Evolutionary conservation across 2,329 filamentous ascomycete genomes (phyloP).

Genomic region (Paracoccidioides brasiliensis): DNA sequence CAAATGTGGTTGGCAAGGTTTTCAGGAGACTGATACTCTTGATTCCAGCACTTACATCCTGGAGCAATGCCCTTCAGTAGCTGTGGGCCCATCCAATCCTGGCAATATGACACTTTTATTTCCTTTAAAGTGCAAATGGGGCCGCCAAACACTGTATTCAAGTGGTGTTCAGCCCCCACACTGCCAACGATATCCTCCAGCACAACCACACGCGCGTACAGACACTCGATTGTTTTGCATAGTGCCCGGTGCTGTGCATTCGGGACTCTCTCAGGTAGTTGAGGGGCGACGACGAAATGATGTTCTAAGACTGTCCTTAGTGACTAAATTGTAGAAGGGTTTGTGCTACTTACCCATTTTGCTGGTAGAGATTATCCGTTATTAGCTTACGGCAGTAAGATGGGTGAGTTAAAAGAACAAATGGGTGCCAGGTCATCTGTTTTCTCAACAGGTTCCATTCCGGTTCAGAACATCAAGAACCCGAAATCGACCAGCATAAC

Average conservation of each 20-base stretch:
- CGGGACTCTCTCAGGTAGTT: background rate
- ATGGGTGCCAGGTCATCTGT: background rate
- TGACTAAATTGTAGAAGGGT: background rate
- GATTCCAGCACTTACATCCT: constrained; percentile 1
- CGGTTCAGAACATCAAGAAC: background rate
- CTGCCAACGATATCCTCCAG: constrained; percentile 3
- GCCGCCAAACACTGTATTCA: constrained; percentile 2
- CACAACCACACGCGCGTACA: background rate
- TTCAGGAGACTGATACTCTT: background rate
- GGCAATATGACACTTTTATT: constrained; percentile 3
- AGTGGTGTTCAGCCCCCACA: background rate
- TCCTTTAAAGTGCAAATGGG: constrained; percentile 4
- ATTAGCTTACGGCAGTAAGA: background rate
- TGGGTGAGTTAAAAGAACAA: too few species aligned
- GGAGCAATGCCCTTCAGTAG: constrained; percentile 3
- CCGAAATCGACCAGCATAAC: background rate
- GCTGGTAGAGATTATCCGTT: background rate
- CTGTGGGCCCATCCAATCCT: background rate
- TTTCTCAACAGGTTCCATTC: background rate
- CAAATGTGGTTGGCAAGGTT: constrained; percentile 2
- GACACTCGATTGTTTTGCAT: constrained; percentile 4
- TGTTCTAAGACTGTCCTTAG: constrained; percentile 1
- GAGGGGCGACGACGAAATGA: background rate
- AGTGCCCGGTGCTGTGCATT: background rate
- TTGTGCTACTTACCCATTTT: background rate